Evolutionary conservation across 305 asterid species (phyloP), one percentile per base, ranked within the genome.

Genomic region (Euphrasia arctica): DNA sequence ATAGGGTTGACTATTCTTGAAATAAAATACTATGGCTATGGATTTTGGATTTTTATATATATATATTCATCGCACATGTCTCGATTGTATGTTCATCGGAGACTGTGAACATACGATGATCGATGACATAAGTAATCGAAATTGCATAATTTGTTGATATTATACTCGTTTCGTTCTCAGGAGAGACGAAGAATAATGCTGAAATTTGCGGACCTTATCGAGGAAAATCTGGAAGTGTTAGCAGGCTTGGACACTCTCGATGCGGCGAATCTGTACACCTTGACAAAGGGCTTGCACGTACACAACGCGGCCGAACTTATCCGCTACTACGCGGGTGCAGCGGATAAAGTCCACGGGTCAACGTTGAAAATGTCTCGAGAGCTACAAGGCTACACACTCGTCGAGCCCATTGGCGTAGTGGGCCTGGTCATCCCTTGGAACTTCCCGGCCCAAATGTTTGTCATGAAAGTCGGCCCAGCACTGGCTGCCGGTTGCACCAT

Each of bases 361-460:
- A 88, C 96, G 13, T 51, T 85, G 10, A 85, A 85, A 72, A 76
- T 83, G 94, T 76, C 85, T 2, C 70, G 70, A 41, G 80, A 77
- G 13, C 6, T 82, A 11, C 96, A 88, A 1, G 96, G 79, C 0
- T 82, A 83, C 71, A 84, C 94, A 0, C 25, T 88, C 56, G 67
- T 66, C 2, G 94, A 88, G 80, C 96, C 94, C 6, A 48, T 88
- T 1, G 96, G 96, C 1, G 96, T 88, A 0, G 91, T 79, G 8
- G 96, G 91, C 3, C 82, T 66, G 68, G 82, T 88, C 25, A 75
- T 68, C 0, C 96, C 96, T 0, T 88, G 96, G 96, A 88, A 88
- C 49, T 83, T 75, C 12, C 94, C 96, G 3, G 61, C 74, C 0
- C 77, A 73, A 10, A 69, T 85, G 80, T 72, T 88, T 28, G 74